These are phyloP conservation scores for Rutidosis leptorrhynchoides DNA, from an alignment of 129 eudicot species.

Conservation along the genomic window DNA sequence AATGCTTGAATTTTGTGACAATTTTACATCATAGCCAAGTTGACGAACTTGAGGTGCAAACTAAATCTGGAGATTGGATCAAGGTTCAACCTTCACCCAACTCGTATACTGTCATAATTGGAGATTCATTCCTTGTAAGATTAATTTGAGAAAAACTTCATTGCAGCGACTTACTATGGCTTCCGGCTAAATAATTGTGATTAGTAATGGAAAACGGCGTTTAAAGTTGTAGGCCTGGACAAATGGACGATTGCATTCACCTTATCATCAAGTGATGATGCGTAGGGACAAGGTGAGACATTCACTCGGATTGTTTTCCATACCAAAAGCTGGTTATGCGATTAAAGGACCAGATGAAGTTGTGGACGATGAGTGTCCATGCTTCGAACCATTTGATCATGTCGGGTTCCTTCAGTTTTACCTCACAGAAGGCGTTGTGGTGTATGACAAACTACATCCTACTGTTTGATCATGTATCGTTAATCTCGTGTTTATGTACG, in stretches of 20 bases:
- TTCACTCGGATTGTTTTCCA: conserved; percentile 4
- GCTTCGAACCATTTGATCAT: not conserved
- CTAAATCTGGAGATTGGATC: conserved; percentile 65
- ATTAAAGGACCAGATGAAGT: not conserved
- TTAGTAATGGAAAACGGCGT: not conserved
- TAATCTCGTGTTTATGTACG: too few relatives aligned
- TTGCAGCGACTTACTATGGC: not conserved
- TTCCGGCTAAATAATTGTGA: not conserved
- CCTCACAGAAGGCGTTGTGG: conserved; percentile 48
- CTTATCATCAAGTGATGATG: conserved; percentile 9
- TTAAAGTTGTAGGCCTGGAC: conserved; percentile 1
- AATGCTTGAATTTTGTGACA: conserved; percentile 53
- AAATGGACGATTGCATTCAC: conserved; percentile 1
- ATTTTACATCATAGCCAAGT: conserved; percentile 57
- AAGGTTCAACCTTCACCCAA: conserved; percentile 45
- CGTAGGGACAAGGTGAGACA: conserved; percentile 1
- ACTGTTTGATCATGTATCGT: too few relatives aligned
- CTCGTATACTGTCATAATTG: conserved; percentile 59
- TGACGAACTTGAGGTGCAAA: conserved; percentile 46
- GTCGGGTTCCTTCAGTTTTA: conserved; percentile 33
- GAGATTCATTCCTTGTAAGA: conserved; percentile 64
- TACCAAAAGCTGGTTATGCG: conserved; percentile 2
- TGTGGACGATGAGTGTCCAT: not conserved
- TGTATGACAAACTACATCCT: conserved; percentile 13
- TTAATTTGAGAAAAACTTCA: not conserved